phyloP scores from a whole-genome alignment of 257 asterid species.

The Przewalskia tangutica region DNA sequence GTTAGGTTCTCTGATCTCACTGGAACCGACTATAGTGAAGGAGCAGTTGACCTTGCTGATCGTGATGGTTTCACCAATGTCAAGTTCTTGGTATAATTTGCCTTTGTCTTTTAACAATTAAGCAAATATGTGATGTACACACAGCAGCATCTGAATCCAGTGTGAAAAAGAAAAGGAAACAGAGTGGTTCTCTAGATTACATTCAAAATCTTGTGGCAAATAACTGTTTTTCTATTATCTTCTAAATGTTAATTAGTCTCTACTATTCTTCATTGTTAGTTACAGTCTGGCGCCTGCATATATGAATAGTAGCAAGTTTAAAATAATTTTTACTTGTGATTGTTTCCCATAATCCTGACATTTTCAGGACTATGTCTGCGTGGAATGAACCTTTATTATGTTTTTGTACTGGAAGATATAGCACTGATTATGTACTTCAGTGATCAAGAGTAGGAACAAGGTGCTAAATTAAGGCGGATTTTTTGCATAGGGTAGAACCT shows the following conservation, averaged over 20 bases:
- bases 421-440: background rate
- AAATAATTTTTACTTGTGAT: background rate
- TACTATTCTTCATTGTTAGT: background rate
- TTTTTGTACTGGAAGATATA: background rate
- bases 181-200: background rate
- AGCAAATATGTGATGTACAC: background rate
- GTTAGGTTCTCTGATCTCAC: conserved; percentile 79
- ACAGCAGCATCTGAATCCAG: background rate
- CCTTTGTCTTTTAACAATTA: background rate
- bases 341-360: background rate
- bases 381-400: background rate
- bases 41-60: conserved; percentile 75
- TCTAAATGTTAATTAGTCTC: background rate
- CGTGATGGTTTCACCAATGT: conserved; percentile 80
- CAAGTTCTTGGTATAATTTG: conserved; percentile 51
- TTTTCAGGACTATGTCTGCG: background rate
- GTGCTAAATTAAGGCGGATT: background rate
- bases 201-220: too few relatives aligned
- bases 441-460: background rate
- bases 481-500: background rate
- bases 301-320: background rate
- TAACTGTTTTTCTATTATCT: background rate
- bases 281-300: background rate
- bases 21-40: conserved; percentile 36
- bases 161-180: background rate